Conservation (phyloP, 805 yeast species). For the Candida orba region DNA sequence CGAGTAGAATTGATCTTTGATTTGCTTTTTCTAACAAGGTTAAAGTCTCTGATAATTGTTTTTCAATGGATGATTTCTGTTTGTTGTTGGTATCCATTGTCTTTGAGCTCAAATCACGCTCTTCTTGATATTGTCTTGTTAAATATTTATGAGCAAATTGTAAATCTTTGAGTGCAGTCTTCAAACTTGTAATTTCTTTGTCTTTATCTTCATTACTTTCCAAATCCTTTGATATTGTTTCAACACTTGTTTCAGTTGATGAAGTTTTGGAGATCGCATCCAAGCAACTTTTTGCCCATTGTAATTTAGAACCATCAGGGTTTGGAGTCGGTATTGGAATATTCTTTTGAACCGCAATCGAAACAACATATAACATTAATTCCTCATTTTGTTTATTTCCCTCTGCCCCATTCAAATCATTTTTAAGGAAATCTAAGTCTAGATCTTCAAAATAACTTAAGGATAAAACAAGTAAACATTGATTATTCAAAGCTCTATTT, state of each 20-base stretch:
- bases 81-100: slow-evolving; percentile 46
- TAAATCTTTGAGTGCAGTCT: slow-evolving; percentile 59
- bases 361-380: slow-evolving; percentile 20
- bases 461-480: slow-evolving; percentile 15
- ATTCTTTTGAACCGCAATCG: slow-evolving; percentile 21
- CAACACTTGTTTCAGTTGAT: too few relatives aligned
- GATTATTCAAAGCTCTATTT: slow-evolving; percentile 8
- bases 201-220: slow-evolving; percentile 4
- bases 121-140: slow-evolving; percentile 60
- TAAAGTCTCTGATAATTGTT: slow-evolving; percentile 36
- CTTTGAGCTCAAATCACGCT: slow-evolving; percentile 47
- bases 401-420: neutral
- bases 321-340: slow-evolving; percentile 17
- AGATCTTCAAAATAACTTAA: slow-evolving; percentile 19
- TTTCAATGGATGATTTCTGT: slow-evolving; percentile 45
- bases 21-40: slow-evolving; percentile 31
- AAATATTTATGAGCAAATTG: slow-evolving; percentile 67
- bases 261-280: slow-evolving; percentile 6
- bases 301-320: slow-evolving; percentile 8
- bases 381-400: slow-evolving; percentile 13
- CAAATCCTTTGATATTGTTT: neutral
- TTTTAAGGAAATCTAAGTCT: neutral
- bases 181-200: slow-evolving; percentile 26
- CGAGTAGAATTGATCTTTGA: slow-evolving; percentile 28
- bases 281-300: slow-evolving; percentile 23